phyloP scores from a whole-genome alignment of 805 yeast genomes.

The Danielozyma ontarioensis region DNA sequence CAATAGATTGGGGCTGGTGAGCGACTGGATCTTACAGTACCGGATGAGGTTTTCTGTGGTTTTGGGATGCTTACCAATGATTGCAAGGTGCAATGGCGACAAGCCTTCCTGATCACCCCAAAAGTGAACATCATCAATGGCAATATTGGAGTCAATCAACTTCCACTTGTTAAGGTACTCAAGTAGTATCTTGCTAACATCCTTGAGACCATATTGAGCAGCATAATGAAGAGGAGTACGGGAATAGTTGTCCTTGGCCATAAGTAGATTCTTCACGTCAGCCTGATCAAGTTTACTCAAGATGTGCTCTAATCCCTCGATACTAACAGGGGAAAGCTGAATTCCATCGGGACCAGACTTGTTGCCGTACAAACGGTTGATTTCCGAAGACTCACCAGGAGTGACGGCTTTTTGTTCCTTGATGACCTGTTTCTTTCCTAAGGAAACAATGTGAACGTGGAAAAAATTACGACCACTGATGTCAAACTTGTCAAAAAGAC shows the following conservation, averaged over 20 bases:
- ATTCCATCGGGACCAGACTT: constrained; percentile 43
- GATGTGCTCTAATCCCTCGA: constrained; percentile 55
- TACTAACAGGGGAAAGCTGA: constrained; percentile 43
- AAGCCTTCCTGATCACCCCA: constrained; percentile 80
- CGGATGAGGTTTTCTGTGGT: constrained; percentile 60
- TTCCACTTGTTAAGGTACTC: constrained; percentile 55
- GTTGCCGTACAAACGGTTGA: constrained; percentile 21
- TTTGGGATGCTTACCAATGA: constrained; percentile 75
- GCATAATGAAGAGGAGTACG: constrained; percentile 90
- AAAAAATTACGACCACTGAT: constrained; percentile 78
- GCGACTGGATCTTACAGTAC: constrained; percentile 35
- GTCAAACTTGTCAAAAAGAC: constrained; percentile 55
- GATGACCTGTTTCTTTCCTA: constrained; percentile 56
- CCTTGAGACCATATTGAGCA: constrained; percentile 76
- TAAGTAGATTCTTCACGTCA: constrained; percentile 26
- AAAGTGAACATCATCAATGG: constrained; percentile 50
- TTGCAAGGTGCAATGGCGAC: constrained; percentile 80
- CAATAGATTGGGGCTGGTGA: constrained; percentile 52
- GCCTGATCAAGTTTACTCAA: constrained; percentile 40
- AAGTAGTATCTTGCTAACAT: constrained; percentile 54
- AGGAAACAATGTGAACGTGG: constrained; percentile 75
- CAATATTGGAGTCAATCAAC: constrained; percentile 39
- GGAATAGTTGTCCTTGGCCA: constrained; percentile 67
- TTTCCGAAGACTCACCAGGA: constrained; percentile 27
- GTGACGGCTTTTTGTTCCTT: constrained; percentile 40